Evolutionary conservation across 2,329 filamentous ascomycete species (phyloP), one percentile per base, ranked within the genome.

Genomic region (Rhytidhysteron rufulum): DNA sequence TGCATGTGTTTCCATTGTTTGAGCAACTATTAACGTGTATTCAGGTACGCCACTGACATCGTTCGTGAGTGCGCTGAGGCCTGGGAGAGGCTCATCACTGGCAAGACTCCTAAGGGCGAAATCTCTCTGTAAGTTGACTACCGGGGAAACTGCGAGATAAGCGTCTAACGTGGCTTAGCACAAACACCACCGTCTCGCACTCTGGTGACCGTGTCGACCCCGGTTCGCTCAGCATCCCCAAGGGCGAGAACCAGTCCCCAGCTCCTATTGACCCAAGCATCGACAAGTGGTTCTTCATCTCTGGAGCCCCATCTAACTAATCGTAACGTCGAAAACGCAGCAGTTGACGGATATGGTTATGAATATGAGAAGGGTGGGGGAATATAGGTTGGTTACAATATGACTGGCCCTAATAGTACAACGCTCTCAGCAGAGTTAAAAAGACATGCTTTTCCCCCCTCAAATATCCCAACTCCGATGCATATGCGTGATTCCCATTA

Each of bases 261-360:
- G 91, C 85, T 53, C 90, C 91, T 63, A 95, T 98, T 59, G 93
- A 98, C 67, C 80, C 82, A 67, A 94, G 85, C 72, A 95, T 97
- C 66, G 93, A 98, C 82, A 98, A 98, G 83, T 98, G 93, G 93
- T 98, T 98, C 86, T 98, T 97, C 83, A 98, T 98, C 73, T 95
- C 89, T 69, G 93, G 93, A 71, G 93, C 93, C 65, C 88, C 89
- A 58, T 71, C 70, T 50, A 65, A 61, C 49, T 73, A 71, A 55
- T 47, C 25, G 19, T n/a, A 22, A 16, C 19, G 16, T 18, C 13
- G 22, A 16, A 7, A 30, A 25, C 22, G 17, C n/a, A 13, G 20
- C 21, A 17, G 25, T 5, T n/a, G 17, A 22, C 25, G 17, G 20
- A 39, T 31, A 47, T 41, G 18, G 24, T 30, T 19, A 13, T 20